Evolutionary conservation across 163 green algal species (phyloP), one percentile per base, ranked within the genome.

Genomic region (Coccomyxa subellipsoidea): DNA sequence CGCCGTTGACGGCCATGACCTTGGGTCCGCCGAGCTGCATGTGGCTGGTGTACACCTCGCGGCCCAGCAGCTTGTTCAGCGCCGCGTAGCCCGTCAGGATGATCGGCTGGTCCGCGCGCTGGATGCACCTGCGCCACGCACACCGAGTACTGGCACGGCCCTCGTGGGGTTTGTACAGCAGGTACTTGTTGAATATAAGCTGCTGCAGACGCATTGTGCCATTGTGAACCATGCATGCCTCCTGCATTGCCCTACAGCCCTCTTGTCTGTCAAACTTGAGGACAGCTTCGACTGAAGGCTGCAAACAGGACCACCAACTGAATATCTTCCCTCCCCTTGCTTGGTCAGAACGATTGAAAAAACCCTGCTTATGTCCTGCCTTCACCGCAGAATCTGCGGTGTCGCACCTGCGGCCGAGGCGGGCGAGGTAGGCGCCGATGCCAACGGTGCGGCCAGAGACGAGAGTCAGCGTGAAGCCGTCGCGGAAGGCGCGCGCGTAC

Each of bases 371-470:
- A n/a, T n/a, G n/a, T n/a, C n/a, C n/a, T n/a, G n/a, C n/a, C n/a
- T n/a, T n/a, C n/a, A n/a, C n/a, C n/a, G n/a, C n/a, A n/a, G n/a
- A n/a, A n/a, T n/a, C n/a, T 59, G 47, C 25, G 27, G 70, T 8
- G 29, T 23, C 38, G 29, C 76, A 66, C 76, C 76, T 59, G 23
- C 94, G 89, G 36, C 96, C 97, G 54, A 99, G 90, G 25, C 97
- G 94, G 0, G 94, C 94, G 54, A 99, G 91, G 90, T 99, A 99
- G n/a, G 97, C 97, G 59, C 97, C 97, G 77, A 99, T 99, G 82
- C 97, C 97, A 2, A 99, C 96, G 0, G 93, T 97, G 76, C 96
- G 89, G 21, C 97, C 96, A 25, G 88, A 96, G 39, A 99, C 95
- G 37, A 98, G 89, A 2, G 94, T 98, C 34, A 98, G 85, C 9